phyloP scores from a whole-genome alignment of 805 yeast genomes.

The Priceomyces carsonii region DNA sequence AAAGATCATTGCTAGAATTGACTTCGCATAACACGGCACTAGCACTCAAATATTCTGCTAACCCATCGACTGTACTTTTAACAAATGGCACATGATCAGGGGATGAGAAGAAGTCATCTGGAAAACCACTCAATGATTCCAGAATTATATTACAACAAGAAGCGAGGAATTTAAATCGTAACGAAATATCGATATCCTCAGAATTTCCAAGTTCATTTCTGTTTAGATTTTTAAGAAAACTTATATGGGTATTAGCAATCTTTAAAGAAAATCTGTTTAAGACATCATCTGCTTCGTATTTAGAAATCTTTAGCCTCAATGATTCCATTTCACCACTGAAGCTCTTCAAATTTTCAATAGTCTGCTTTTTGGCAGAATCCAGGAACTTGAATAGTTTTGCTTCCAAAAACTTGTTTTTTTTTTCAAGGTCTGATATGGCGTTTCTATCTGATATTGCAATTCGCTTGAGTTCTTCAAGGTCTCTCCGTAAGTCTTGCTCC shows the following conservation, averaged over 20 bases:
- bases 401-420: slow-evolving; percentile 19
- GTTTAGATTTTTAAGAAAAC: not conserved
- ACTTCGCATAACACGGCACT: too few species aligned
- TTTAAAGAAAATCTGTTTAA: slow-evolving; percentile 11
- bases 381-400: too few species aligned
- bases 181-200: slow-evolving; percentile 1
- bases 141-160: not conserved
- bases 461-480: slow-evolving; percentile 27
- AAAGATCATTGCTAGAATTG: too few species aligned
- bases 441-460: slow-evolving; percentile 16
- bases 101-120: too few species aligned
- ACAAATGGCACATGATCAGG: too few species aligned
- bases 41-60: too few species aligned
- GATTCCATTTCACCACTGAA: slow-evolving; percentile 14
- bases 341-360: not conserved
- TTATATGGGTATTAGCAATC: slow-evolving; percentile 10
- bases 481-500: slow-evolving; percentile 43
- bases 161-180: not conserved
- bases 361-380: too few species aligned
- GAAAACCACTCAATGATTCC: too few species aligned
- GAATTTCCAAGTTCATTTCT: not conserved
- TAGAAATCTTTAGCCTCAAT: slow-evolving; percentile 16
- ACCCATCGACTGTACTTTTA: too few species aligned
- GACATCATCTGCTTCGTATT: slow-evolving; percentile 9
- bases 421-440: slow-evolving; percentile 18